These are phyloP conservation scores for Malbranchea zuffiana DNA, from an alignment of 2,329 filamentous ascomycete genomes.

Conservation along the genomic window DNA sequence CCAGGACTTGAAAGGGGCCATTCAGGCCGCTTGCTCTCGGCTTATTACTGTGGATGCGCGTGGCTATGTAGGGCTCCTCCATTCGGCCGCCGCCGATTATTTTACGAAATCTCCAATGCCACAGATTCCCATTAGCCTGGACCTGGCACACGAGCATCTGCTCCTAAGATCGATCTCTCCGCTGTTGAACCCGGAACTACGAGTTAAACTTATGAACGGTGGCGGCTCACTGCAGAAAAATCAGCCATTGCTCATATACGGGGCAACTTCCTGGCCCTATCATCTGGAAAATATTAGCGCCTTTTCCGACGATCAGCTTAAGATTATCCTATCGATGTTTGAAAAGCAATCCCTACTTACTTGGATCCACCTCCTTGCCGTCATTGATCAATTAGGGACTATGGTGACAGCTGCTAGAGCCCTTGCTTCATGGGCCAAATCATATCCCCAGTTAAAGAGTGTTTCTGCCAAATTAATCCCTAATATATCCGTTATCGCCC, in stretches of 20 bases:
- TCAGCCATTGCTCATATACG: no score
- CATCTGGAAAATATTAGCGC: no score
- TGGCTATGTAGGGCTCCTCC: conserved; percentile 16
- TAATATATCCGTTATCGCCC: conserved; percentile 9
- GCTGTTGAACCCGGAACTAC: no score
- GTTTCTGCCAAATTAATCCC: background rate
- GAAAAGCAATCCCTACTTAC: conserved; percentile 18
- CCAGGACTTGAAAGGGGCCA: conserved; percentile 16
- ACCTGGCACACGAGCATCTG: no score
- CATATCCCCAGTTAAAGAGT: background rate
- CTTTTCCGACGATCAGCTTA: no score
- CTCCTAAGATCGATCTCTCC: no score
- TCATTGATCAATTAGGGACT: background rate
- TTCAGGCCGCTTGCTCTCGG: conserved; percentile 20
- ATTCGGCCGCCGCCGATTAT: conserved; percentile 21
- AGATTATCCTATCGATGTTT: no score
- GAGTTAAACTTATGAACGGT: no score
- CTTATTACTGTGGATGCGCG: conserved; percentile 19
- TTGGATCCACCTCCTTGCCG: background rate
- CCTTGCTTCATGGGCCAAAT: no score
- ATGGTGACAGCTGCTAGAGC: background rate
- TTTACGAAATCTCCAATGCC: no score
- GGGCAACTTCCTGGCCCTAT: no score
- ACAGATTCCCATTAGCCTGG: no score
- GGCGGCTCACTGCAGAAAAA: background rate